Conservation (phyloP, 768 basidiomycete species). For the Suillus subaureus region DNA sequence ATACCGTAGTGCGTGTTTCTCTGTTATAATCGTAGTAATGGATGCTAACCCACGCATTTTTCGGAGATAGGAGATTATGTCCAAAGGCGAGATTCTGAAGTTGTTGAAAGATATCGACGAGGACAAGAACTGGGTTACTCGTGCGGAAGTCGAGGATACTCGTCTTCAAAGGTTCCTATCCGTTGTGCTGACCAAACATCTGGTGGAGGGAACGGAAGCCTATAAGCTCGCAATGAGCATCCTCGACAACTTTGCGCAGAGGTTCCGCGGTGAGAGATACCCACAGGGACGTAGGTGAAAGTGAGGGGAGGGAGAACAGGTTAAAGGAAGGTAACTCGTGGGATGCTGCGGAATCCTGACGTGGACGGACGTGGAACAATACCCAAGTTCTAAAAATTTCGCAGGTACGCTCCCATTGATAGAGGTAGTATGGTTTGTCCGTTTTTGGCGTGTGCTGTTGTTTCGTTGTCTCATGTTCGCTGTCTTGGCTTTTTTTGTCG, state of each 20-base stretch:
- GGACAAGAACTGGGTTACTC: slow-evolving; percentile 23
- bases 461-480: not conserved
- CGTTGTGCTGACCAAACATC: not conserved
- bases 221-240: slow-evolving; percentile 16
- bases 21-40: not conserved
- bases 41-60: not conserved
- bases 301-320: slow-evolving; percentile 5
- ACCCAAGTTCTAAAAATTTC: not conserved
- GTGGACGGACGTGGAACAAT: not conserved
- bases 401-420: not conserved
- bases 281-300: not conserved
- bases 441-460: not conserved
- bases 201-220: slow-evolving; percentile 11
- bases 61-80: not conserved
- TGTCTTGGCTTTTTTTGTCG: not conserved
- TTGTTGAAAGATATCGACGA: slow-evolving; percentile 25
- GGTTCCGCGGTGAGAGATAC: slow-evolving; percentile 16
- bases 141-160: slow-evolving; percentile 15
- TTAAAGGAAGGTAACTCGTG: not conserved
- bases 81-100: slow-evolving; percentile 16
- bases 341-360: not conserved
- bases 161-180: slow-evolving; percentile 14
- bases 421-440: not conserved
- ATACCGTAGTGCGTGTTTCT: not conserved
- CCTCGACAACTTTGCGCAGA: slow-evolving; percentile 27